phyloP scores from a whole-genome alignment of 106 monocot genomes.

The Chionographis japonica region DNA sequence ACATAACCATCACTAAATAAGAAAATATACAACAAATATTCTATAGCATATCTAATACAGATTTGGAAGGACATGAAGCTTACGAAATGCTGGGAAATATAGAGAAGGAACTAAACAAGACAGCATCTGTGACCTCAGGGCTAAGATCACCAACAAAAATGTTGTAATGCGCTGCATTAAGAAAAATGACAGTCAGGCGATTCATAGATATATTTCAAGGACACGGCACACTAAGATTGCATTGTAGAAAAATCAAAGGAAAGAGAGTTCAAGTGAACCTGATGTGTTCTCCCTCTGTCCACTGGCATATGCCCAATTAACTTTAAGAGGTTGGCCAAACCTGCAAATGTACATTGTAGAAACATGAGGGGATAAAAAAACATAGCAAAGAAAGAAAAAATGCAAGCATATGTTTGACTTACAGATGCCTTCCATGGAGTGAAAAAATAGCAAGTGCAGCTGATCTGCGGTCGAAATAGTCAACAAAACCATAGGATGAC shows the following conservation, averaged over 20 bases:
- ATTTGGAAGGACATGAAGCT: constrained; percentile 3
- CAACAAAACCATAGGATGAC: constrained; percentile 83
- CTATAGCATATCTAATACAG: neutral
- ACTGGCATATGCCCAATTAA: constrained; percentile 92
- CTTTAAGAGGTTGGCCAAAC: constrained; percentile 84
- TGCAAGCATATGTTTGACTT: constrained; percentile 13
- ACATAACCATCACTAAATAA: too few relatives aligned
- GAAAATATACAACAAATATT: too few relatives aligned
- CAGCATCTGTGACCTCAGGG: constrained; percentile 80
- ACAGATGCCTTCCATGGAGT: constrained; percentile 72
- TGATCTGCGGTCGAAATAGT: constrained; percentile 69
- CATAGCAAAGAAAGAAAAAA: neutral
- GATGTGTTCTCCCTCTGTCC: constrained; percentile 82
- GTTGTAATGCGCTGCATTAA: constrained; percentile 58
- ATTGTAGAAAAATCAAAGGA: neutral
- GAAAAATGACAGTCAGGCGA: neutral
- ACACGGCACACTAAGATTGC: neutral
- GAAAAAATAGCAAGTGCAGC: constrained; percentile 67
- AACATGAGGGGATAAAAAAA: neutral
- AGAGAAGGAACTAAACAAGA: constrained; percentile 62
- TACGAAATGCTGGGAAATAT: constrained; percentile 77
- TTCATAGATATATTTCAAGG: neutral
- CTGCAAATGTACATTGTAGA: constrained; percentile 20
- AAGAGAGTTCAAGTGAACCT: constrained; percentile 20
- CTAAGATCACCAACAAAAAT: constrained; percentile 91